Base-by-base conservation (phyloP, 768 basidiomycete genomes). In the Tulasnella sp. region DNA sequence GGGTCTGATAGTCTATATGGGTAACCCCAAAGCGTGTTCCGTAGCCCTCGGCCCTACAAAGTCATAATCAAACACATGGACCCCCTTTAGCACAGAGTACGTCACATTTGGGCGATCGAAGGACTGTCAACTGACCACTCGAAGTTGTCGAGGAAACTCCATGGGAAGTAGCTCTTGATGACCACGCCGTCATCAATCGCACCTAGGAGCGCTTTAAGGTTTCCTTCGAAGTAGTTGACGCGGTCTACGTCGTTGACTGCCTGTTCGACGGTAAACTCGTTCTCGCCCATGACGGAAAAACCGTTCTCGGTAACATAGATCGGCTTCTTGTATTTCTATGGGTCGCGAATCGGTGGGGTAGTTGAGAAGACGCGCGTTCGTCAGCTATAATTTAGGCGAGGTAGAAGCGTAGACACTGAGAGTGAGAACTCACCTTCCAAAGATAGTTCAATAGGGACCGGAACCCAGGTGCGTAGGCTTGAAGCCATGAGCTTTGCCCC, bases 261-360 rank as follows among this genome's bases (percentile, higher is more conserved):
- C 60, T 79, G 70, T 56, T 79, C 78, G 5, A 79, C 64, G 1
- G 81, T 71, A 70, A 78, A 73, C 48, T 65, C 69, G 66, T 73
- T 76, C 68, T 85, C 84, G 60, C 78, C 75, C 67, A 83, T 84
- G 53, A 85, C 80, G 10, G 82, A 77, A 65, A 84, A 85, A 0
- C 83, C 82, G 65, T 85, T 86, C 71, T 87, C 83, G 1, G 83
- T 85, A n/a, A 85, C 80, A 64, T 78, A 81, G 60, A 85, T 80
- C 0, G 82, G 79, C 64, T 72, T 71, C 25, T 71, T 65, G 66
- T 77, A 79, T n/a, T 73, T 70, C 73, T 76, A 64, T 21, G 29
- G n/a, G n/a, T n/a, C n/a, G n/a, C n/a, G n/a, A n/a, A n/a, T n/a
- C 52, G 58, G 25, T 52, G 49, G 42, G 45, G 42, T 17, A 49